Percentiles rank a stretch among this genome's conserved stretches.
These are phyloP conservation scores for Umbilicus rupestris DNA, from an alignment of 164 flowering plant genomes.

Conservation along the genomic window DNA sequence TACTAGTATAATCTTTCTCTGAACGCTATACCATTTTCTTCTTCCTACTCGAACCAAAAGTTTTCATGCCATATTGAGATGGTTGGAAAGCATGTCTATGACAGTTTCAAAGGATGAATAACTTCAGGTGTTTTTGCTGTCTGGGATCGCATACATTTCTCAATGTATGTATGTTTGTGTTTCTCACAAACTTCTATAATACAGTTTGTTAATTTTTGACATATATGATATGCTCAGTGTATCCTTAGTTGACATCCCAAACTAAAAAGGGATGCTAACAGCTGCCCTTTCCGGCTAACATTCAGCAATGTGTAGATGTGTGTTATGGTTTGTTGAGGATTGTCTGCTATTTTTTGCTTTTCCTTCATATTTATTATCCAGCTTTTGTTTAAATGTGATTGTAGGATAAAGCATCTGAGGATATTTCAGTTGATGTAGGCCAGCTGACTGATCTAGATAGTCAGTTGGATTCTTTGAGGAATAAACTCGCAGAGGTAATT, in stretches of 20 bases:
- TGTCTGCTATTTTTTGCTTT: background rate
- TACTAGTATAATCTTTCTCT: too few species aligned
- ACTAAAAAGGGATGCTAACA: background rate
- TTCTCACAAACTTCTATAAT: background rate
- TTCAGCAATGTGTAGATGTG: background rate
- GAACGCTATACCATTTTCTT: too few species aligned
- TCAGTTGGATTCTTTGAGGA: slow-evolving; percentile 47
- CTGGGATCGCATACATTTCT: background rate
- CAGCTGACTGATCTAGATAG: slow-evolving; percentile 36
- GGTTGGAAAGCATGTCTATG: background rate
- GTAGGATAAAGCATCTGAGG: slow-evolving; percentile 27
- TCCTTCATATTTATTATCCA: background rate
- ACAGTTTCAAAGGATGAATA: background rate
- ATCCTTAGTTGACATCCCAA: background rate
- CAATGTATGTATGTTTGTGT: background rate
- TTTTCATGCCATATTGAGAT: background rate
- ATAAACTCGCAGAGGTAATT: slow-evolving; percentile 45
- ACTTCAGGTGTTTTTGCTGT: background rate
- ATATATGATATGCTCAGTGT: background rate
- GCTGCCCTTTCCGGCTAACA: background rate
- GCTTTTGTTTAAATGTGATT: slow-evolving; percentile 3
- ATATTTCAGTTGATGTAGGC: slow-evolving; percentile 23
- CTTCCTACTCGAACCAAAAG: background rate
- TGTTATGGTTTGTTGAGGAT: background rate
- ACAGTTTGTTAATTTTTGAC: background rate